phyloP scores from a whole-genome alignment of 2,329 filamentous ascomycete genomes.

The Colletotrichum sublineola region DNA sequence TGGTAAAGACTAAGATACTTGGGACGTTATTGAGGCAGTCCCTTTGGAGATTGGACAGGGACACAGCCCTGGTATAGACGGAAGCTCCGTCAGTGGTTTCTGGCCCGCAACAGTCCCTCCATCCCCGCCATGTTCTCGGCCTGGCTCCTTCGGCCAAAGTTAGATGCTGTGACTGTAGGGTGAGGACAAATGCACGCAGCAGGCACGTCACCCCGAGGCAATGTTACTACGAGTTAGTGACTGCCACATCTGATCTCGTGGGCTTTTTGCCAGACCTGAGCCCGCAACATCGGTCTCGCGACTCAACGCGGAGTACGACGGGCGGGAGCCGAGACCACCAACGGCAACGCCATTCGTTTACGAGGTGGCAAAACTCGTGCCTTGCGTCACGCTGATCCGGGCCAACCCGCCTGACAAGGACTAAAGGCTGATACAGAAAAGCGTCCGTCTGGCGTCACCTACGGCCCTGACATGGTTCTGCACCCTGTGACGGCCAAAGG shows the following conservation, averaged over 20 bases:
- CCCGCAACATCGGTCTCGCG: neutral
- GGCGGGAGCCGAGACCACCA: slow-evolving; percentile 5
- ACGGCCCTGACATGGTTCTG: neutral
- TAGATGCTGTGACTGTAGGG: neutral
- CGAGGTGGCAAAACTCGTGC: neutral
- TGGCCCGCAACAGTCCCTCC: neutral
- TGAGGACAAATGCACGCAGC: neutral
- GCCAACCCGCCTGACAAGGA: slow-evolving; percentile 15
- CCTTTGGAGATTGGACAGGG: too few relatives aligned
- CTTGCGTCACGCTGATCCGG: slow-evolving; percentile 19
- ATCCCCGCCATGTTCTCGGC: neutral
- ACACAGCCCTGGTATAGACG: neutral
- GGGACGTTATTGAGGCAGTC: too few relatives aligned
- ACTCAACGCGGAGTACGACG: neutral
- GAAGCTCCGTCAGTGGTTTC: slow-evolving; percentile 4
- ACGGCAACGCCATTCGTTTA: slow-evolving; percentile 2
- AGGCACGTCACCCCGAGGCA: neutral
- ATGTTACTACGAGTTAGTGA: neutral
- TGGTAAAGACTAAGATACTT: too few relatives aligned
- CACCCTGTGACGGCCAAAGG: neutral
- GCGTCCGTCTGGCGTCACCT: slow-evolving; percentile 1
- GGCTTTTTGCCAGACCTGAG: neutral
- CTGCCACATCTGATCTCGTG: neutral
- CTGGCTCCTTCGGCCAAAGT: neutral
- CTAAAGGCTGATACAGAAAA: slow-evolving; percentile 2